Evolutionary conservation across 2,329 filamentous ascomycete species (phyloP).

Genomic region (Trichoderma cornu-damae): DNA sequence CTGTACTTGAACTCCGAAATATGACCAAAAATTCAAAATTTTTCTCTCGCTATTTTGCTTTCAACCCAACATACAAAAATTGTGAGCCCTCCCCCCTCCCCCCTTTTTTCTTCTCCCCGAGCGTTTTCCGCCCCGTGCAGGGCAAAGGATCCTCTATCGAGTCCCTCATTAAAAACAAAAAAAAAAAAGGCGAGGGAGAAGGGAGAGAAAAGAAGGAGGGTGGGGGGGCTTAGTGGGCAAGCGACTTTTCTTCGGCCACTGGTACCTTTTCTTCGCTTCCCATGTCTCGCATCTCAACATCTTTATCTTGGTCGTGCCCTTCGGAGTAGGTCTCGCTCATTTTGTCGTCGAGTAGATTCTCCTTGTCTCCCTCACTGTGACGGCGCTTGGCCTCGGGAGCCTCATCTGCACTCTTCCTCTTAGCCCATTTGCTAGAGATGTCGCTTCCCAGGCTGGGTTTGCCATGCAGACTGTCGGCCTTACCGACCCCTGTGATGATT

Average conservation of each 20-base stretch:
- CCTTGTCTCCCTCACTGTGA: conserved; percentile 42
- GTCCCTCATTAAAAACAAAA: background rate
- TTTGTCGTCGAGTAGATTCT: conserved; percentile 35
- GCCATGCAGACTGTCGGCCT: conserved; percentile 26
- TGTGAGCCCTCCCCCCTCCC: background rate
- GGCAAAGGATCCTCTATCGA: background rate
- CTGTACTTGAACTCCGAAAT: too few species aligned
- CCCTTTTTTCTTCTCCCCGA: too few species aligned
- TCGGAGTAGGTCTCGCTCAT: conserved; percentile 13
- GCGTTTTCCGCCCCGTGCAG: background rate
- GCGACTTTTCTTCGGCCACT: conserved; percentile 20
- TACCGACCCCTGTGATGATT: conserved; percentile 29
- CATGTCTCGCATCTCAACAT: conserved; percentile 32
- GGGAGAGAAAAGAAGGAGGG: background rate
- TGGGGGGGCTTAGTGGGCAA: too few species aligned
- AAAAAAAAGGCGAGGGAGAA: background rate
- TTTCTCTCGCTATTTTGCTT: conserved; percentile 4
- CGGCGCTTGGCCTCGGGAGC: conserved; percentile 28
- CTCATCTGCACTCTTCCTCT: conserved; percentile 27
- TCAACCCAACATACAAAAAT: background rate
- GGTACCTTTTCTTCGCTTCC: conserved; percentile 7
- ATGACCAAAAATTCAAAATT: background rate
- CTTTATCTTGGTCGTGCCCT: conserved; percentile 22
- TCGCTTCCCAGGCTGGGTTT: conserved; percentile 25
- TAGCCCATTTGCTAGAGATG: conserved; percentile 34